phyloP scores from a whole-genome alignment of 2,329 filamentous ascomycete genomes.

The Pestalotiopsis sp. region DNA sequence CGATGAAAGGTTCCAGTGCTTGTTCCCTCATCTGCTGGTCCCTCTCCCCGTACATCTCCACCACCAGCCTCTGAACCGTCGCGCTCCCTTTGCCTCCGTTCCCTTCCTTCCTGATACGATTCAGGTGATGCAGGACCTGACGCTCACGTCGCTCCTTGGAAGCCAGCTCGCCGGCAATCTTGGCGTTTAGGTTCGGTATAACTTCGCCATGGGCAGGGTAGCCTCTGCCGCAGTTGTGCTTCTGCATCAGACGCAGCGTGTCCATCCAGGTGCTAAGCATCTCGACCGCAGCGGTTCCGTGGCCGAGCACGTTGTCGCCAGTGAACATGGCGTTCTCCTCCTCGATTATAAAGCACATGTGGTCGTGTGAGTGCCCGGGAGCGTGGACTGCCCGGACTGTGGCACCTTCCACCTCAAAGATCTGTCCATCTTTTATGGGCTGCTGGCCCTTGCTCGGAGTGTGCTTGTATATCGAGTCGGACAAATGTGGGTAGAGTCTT shows the following conservation, averaged over 20 bases:
- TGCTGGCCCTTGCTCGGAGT: conserved; percentile 51
- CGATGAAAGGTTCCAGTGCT: conserved; percentile 43
- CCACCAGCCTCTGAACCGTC: conserved; percentile 42
- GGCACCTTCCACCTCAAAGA: conserved; percentile 46
- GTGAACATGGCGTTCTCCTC: conserved; percentile 84
- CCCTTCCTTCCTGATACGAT: conserved; percentile 13
- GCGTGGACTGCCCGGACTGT: conserved; percentile 33
- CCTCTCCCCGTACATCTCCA: conserved; percentile 38
- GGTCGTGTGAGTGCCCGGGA: conserved; percentile 74
- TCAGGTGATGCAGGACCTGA: conserved; percentile 67
- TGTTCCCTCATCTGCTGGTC: conserved; percentile 31
- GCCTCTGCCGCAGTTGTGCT: conserved; percentile 60
- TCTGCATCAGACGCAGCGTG: conserved; percentile 66
- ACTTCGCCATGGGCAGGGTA: conserved; percentile 87
- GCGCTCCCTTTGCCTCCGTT: conserved; percentile 30
- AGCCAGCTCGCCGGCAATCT: conserved; percentile 75
- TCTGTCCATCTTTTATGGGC: conserved; percentile 53
- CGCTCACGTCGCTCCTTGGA: conserved; percentile 77
- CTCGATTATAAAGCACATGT: conserved; percentile 73
- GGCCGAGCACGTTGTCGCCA: conserved; percentile 82
- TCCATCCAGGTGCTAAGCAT: conserved; percentile 67
- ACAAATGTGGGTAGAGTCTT: conserved; percentile 56
- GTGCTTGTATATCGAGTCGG: conserved; percentile 62
- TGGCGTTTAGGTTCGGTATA: conserved; percentile 69
- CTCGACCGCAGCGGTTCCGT: conserved; percentile 82